A percentile compares a stretch with the other conserved stretches of the same genome.
Conservation (phyloP, 23 red algal genomes). For the Gracilaria gracilis region DNA sequence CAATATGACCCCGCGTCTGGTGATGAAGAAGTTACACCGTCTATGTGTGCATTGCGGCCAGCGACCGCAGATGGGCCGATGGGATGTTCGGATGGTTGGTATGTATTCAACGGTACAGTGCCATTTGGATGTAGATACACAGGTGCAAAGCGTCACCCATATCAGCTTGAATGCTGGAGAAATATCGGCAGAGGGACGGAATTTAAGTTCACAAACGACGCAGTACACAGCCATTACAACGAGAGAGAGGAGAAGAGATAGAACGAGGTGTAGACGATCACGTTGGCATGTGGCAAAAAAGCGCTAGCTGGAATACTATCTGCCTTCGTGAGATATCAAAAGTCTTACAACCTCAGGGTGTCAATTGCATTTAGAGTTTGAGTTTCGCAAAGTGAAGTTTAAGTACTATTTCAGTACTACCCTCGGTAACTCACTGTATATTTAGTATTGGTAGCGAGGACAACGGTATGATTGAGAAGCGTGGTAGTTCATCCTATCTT, state of each 20-base stretch:
- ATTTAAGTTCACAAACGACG: conserved; percentile 60
- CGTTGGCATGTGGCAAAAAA: no score
- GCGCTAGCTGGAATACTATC: no score
- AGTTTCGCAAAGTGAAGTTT: no score
- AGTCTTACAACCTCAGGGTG: no score
- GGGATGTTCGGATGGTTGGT: conserved; percentile 60
- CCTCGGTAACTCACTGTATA: no score
- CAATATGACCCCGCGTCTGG: conserved; percentile 37
- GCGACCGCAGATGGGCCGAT: conserved; percentile 58
- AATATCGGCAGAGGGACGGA: conserved; percentile 49
- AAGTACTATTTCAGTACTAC: no score
- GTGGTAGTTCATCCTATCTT: no score
- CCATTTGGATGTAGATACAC: conserved; percentile 62
- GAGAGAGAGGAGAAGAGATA: neutral
- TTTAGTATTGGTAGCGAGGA: no score
- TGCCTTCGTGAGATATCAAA: no score
- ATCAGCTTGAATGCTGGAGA: conserved; percentile 55
- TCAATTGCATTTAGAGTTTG: no score
- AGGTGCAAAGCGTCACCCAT: conserved; percentile 40
- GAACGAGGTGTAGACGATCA: neutral
- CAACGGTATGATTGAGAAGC: no score
- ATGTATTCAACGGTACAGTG: conserved; percentile 45
- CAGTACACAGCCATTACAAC: conserved; percentile 49
- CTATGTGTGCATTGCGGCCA: conserved; percentile 46
- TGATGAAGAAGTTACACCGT: conserved; percentile 48